These are phyloP conservation scores for Kernera saxatilis DNA, from an alignment of 345 rosid genomes.

Conservation along the genomic window DNA sequence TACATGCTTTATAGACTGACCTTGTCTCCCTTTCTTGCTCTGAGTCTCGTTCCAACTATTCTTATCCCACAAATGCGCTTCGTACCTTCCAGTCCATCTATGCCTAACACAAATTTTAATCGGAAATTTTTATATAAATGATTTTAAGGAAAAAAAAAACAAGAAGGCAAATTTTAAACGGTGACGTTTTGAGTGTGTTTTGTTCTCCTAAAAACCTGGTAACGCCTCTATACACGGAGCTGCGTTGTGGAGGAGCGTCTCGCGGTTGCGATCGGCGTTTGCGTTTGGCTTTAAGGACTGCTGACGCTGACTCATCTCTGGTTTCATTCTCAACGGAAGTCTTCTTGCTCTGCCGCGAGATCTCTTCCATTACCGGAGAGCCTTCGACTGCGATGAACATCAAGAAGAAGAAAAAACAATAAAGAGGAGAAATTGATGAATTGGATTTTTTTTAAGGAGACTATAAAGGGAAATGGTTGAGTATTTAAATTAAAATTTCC, in stretches of 20 bases:
- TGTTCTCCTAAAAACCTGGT: constrained; percentile 44
- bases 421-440: not conserved
- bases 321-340: constrained; percentile 2
- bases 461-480: constrained; percentile 28
- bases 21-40: constrained; percentile 84
- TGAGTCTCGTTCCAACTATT: constrained; percentile 83
- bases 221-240: constrained; percentile 84
- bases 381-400: not conserved
- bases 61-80: constrained; percentile 88
- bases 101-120: constrained; percentile 39
- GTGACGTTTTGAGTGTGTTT: not conserved
- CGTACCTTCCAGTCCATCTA: constrained; percentile 82
- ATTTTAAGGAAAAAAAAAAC: not conserved
- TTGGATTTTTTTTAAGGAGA: constrained; percentile 1
- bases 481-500: constrained; percentile 5
- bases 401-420: not conserved
- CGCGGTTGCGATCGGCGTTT: constrained; percentile 74
- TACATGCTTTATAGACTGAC: constrained; percentile 19
- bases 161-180: not conserved
- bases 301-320: constrained; percentile 11
- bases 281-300: constrained; percentile 52
- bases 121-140: not conserved
- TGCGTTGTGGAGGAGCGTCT: constrained; percentile 86
- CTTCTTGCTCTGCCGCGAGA: constrained; percentile 10
- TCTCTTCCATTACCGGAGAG: constrained; percentile 19